Percentiles rank a stretch among this genome's conserved stretches.
Conservation (phyloP, 2,329 filamentous ascomycete species). For the Trichoderma sp. region DNA sequence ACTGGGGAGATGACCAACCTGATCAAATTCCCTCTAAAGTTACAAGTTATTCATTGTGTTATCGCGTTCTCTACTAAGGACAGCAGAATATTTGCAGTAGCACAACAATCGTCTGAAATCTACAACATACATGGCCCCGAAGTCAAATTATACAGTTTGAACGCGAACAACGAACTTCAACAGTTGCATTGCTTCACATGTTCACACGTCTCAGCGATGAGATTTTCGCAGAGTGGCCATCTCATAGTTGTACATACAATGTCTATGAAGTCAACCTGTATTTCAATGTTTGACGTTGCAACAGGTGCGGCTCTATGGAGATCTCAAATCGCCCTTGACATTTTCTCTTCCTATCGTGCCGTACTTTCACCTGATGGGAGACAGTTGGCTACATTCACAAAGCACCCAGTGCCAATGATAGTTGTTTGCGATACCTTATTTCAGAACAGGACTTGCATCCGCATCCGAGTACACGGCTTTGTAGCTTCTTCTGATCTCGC, state of each 20-base stretch:
- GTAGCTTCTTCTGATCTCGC: accelerated
- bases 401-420: not conserved
- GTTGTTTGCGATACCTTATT: not conserved
- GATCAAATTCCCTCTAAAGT: not conserved
- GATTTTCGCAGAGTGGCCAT: not conserved
- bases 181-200: not conserved
- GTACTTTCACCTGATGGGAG: not conserved
- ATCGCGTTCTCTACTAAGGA: not conserved
- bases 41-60: not conserved
- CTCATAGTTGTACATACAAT: not conserved
- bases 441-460: not conserved
- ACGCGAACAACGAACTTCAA: not conserved
- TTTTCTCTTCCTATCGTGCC: too few species aligned
- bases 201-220: accelerated
- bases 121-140: too few species aligned
- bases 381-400: not conserved
- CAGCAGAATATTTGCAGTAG: not conserved
- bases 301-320: not conserved
- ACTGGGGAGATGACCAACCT: not conserved
- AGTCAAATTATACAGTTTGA: not conserved
- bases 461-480: not conserved
- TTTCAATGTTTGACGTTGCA: not conserved
- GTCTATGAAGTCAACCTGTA: not conserved
- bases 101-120: too few species aligned
- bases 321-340: too few species aligned